These are phyloP conservation scores for Cylindrodendrum hubeiense DNA, from an alignment of 2,329 filamentous ascomycete species.

Conservation along the genomic window DNA sequence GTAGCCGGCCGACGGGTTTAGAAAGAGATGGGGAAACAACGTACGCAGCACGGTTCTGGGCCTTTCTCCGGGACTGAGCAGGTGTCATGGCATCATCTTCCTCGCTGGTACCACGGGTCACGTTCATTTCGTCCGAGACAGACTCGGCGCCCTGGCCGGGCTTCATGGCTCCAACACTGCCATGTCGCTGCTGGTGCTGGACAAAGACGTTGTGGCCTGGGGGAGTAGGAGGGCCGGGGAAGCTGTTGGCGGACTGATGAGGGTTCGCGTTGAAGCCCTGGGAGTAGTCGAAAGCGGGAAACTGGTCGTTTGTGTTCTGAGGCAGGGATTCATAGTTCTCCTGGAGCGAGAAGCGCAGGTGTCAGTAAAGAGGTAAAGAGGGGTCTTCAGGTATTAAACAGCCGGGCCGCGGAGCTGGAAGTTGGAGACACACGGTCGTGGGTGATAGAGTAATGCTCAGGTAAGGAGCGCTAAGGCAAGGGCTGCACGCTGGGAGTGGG, in stretches of 20 bases:
- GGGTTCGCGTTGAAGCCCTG: constrained; percentile 54
- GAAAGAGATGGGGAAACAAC: constrained; percentile 47
- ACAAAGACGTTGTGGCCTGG: constrained; percentile 55
- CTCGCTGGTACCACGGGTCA: constrained; percentile 59
- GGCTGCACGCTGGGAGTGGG: constrained; percentile 40
- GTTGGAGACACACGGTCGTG: constrained; percentile 27
- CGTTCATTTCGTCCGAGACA: constrained; percentile 50
- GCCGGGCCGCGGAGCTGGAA: constrained; percentile 28
- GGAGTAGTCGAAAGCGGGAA: constrained; percentile 59
- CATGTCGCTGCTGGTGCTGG: constrained; percentile 43
- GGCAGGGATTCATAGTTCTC: constrained; percentile 63
- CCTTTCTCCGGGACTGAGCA: constrained; percentile 70
- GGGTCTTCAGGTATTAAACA: constrained; percentile 29
- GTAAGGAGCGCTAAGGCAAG: constrained; percentile 48
- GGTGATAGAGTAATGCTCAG: constrained; percentile 51
- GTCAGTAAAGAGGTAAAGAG: constrained; percentile 22
- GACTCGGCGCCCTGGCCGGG: constrained; percentile 53
- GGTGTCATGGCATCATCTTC: constrained; percentile 69
- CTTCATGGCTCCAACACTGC: constrained; percentile 38
- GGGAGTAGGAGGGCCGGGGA: constrained; percentile 64
- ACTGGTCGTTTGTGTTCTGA: constrained; percentile 58
- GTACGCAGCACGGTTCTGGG: constrained; percentile 72
- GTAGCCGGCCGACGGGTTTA: background rate
- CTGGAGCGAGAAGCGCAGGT: constrained; percentile 49
- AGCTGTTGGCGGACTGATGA: constrained; percentile 50